Evolutionary conservation across 495 filamentous ascomycete species (phyloP).

Genomic region (Talaromyces ruber): DNA sequence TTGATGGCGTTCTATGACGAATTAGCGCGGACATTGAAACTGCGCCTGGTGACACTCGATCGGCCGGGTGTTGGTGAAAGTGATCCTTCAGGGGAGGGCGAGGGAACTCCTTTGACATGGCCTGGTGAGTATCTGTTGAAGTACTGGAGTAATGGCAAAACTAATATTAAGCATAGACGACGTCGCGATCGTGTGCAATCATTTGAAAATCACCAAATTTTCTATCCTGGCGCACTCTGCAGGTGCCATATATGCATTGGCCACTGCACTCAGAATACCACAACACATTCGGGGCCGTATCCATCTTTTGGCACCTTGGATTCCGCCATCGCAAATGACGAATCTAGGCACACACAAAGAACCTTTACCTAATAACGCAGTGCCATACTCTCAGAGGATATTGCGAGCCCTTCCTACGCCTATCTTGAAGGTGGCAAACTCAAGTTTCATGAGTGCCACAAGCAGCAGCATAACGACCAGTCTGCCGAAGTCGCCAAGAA

Average conservation of each 20-base stretch:
- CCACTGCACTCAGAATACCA: conserved; percentile 90
- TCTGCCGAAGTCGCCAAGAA: conserved; percentile 62
- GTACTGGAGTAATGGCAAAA: background rate
- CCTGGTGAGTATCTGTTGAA: conserved; percentile 55
- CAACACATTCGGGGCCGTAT: conserved; percentile 93
- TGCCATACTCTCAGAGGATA: conserved; percentile 87
- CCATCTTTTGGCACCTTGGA: conserved; percentile 95
- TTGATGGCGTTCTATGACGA: conserved; percentile 98
- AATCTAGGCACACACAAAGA: conserved; percentile 69
- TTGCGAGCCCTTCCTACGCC: conserved; percentile 86
- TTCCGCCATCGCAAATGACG: conserved; percentile 93
- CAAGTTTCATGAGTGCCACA: conserved; percentile 86
- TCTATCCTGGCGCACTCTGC: conserved; percentile 97
- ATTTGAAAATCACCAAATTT: conserved; percentile 90
- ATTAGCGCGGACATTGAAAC: conserved; percentile 76
- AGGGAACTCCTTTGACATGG: conserved; percentile 85
- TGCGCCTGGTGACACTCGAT: conserved; percentile 89
- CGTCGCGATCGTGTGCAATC: conserved; percentile 88
- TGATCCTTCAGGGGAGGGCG: conserved; percentile 68
- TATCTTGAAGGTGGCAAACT: conserved; percentile 88
- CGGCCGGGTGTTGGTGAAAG: conserved; percentile 92
- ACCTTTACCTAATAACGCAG: conserved; percentile 65
- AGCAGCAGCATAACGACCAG: conserved; percentile 82
- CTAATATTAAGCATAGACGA: conserved; percentile 55
- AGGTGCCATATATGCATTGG: conserved; percentile 94